Evolutionary conservation across 2,329 filamentous ascomycete genomes (phyloP), one percentile per base, ranked within the genome.

Genomic region (Xylariomycetidae sp.): DNA sequence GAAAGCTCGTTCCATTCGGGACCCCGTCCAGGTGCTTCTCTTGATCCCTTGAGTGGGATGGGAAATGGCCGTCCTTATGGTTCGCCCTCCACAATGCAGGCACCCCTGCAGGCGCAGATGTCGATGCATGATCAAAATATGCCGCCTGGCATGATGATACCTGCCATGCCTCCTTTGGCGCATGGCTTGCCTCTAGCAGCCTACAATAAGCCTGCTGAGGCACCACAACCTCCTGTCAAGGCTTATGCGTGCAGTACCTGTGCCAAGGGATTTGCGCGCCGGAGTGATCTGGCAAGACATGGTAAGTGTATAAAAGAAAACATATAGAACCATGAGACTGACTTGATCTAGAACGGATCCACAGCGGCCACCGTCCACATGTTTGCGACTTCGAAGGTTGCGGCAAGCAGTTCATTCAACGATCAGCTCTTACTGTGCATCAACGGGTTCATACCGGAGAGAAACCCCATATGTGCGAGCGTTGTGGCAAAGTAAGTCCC

Each of bases 401-500:
- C 59, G 86, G 86, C 45, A 98, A 97, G 64, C 86, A 90, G 56
- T 98, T 98, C 58, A 98, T 98, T 49, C 92, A 98, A 62, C 78
- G 92, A 36, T 96, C 89, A 17, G 92, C 92, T 15, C 67, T 98
- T 58, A 98, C 92, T 1, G 92, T 98, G 6, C 92, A 97, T 61
- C 82, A 86, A 55, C 85, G 92, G 49, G 89, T 96, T 14, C 92
- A 98, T 62, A 97, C 92, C 2, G 92, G 92, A 45, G 92, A 97
- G 67, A 98, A 98, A 65, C 92, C 92, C 31, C 92, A 98, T 54
- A 90, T 92, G 80, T 98, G 92, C 58, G 92, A 96, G 63, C 80
- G 86, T 43, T 97, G 92, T 60, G 87, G 88, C 59, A 97, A 97
- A 82, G 89, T 95, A 70, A 53, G 74, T 45, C 6, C 10, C 4